These are phyloP conservation scores for Leishmania martiniquensis DNA, from an alignment of 208 protist genomes.

Conservation along the genomic window DNA sequence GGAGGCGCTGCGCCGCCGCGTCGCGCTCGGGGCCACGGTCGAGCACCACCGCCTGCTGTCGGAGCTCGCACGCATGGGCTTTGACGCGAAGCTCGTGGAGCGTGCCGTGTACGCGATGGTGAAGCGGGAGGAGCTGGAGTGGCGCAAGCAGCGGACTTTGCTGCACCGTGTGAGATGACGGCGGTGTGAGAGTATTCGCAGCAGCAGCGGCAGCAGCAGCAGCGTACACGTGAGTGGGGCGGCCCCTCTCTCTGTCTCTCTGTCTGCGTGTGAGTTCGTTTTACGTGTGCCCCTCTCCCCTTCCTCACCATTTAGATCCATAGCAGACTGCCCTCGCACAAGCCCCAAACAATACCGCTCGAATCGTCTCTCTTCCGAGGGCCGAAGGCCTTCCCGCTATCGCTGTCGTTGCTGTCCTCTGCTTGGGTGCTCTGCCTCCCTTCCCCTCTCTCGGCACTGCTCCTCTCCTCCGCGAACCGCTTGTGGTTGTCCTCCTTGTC, in stretches of 20 bases:
- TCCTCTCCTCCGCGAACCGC: not conserved
- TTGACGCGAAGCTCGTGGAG: slow-evolving; percentile 85
- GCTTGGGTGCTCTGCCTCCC: not conserved
- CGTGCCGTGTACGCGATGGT: slow-evolving; percentile 91
- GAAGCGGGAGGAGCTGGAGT: slow-evolving; percentile 87
- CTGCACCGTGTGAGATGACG: slow-evolving; percentile 71
- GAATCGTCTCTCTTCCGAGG: too few species aligned
- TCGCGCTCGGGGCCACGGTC: slow-evolving; percentile 85
- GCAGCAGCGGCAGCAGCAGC: not conserved
- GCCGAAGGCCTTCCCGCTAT: too few species aligned
- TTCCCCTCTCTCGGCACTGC: not conserved
- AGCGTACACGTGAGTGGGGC: not conserved
- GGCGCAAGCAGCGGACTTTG: slow-evolving; percentile 88
- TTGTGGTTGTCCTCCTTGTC: too few species aligned
- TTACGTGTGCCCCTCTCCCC: too few species aligned
- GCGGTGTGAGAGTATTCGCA: not conserved
- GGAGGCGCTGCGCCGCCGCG: slow-evolving; percentile 80
- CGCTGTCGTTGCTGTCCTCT: not conserved
- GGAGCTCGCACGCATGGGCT: slow-evolving; percentile 85
- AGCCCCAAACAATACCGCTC: not conserved
- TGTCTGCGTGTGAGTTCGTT: too few species aligned
- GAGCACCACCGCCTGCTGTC: slow-evolving; percentile 80
- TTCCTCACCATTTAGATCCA: not conserved
- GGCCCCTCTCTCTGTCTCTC: not conserved
- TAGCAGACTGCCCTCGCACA: not conserved